Evolutionary conservation across 1,139 yeast genomes (phyloP).

Genomic region (Debaryomyces subglobosus): DNA sequence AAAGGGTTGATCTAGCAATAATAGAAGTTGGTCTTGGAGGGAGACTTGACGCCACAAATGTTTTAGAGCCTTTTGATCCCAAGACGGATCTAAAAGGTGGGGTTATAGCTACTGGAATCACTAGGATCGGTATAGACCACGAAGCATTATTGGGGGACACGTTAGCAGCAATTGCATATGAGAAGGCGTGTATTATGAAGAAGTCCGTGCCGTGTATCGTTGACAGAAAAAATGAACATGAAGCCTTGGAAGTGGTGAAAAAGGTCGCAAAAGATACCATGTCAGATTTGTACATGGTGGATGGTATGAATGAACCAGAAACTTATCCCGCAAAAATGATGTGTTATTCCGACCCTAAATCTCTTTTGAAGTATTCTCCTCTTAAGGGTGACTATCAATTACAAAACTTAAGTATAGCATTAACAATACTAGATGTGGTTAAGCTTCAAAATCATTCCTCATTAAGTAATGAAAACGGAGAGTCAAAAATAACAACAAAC

Average conservation of each 20-base stretch:
- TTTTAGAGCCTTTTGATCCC: conserved; percentile 32
- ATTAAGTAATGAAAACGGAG: conserved; percentile 12
- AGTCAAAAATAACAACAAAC: conserved; percentile 27
- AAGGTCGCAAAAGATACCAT: conserved; percentile 20
- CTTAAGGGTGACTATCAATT: conserved; percentile 73
- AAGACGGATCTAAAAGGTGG: conserved; percentile 26
- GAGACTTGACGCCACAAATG: conserved; percentile 83
- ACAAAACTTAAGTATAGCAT: conserved; percentile 69
- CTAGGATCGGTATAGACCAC: conserved; percentile 87
- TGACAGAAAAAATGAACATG: conserved; percentile 64
- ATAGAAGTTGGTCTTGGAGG: conserved; percentile 95
- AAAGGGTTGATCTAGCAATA: conserved; percentile 69
- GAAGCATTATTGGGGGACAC: conserved; percentile 72
- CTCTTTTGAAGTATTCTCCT: conserved; percentile 46
- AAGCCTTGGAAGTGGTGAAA: conserved; percentile 50
- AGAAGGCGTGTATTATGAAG: conserved; percentile 87
- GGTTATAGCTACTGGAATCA: conserved; percentile 69
- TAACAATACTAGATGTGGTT: conserved; percentile 54
- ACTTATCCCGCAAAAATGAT: not conserved
- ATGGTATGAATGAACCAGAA: conserved; percentile 8
- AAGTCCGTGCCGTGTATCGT: conserved; percentile 61
- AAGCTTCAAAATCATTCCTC: conserved; percentile 14
- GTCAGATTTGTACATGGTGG: conserved; percentile 24
- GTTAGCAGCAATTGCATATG: conserved; percentile 62
- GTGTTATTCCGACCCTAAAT: conserved; percentile 11